A percentile compares a stretch with the other conserved stretches of the same genome.
These are phyloP conservation scores for Heliocybe sulcata DNA, from an alignment of 1,284 basidiomycete species.

Conservation along the genomic window DNA sequence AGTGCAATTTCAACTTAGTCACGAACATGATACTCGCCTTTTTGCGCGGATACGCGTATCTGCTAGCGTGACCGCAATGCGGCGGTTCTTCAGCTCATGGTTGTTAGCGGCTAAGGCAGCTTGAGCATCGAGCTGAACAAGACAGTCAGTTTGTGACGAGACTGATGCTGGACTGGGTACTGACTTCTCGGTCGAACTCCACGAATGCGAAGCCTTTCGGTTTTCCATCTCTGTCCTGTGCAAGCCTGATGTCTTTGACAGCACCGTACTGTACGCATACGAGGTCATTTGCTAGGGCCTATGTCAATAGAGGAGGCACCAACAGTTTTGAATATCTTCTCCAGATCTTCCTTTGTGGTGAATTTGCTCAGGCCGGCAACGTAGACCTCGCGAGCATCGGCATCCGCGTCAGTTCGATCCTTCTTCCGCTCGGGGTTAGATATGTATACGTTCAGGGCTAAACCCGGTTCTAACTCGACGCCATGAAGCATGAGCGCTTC, in stretches of 20 bases:
- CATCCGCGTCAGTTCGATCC: conserved; percentile 79
- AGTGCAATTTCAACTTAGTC: not conserved
- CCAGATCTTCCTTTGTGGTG: conserved; percentile 61
- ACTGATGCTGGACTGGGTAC: no score
- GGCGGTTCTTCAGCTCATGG: conserved; percentile 75
- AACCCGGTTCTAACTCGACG: conserved; percentile 61
- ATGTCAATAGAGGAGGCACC: conserved; percentile 12
- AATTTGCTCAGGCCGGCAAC: conserved; percentile 78
- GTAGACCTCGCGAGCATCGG: conserved; percentile 79
- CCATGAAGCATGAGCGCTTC: conserved; percentile 75
- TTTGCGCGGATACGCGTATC: conserved; percentile 62
- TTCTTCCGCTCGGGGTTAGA: conserved; percentile 90
- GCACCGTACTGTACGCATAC: conserved; percentile 57
- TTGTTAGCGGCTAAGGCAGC: conserved; percentile 78
- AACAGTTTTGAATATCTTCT: conserved; percentile 71
- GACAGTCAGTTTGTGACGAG: no score
- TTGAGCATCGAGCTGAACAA: conserved; percentile 56
- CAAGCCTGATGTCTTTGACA: conserved; percentile 77
- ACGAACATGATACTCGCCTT: conserved; percentile 25
- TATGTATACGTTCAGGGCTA: conserved; percentile 73
- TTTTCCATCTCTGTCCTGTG: conserved; percentile 62
- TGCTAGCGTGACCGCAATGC: conserved; percentile 79
- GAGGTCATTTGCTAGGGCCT: conserved; percentile 7
- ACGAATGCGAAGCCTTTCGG: conserved; percentile 90
- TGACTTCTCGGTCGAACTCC: conserved; percentile 80